Percentiles rank a stretch among this genome's conserved stretches.
Conservation (phyloP, 1,139 yeast species). For the Kurtzmaniella quercitrusa region DNA sequence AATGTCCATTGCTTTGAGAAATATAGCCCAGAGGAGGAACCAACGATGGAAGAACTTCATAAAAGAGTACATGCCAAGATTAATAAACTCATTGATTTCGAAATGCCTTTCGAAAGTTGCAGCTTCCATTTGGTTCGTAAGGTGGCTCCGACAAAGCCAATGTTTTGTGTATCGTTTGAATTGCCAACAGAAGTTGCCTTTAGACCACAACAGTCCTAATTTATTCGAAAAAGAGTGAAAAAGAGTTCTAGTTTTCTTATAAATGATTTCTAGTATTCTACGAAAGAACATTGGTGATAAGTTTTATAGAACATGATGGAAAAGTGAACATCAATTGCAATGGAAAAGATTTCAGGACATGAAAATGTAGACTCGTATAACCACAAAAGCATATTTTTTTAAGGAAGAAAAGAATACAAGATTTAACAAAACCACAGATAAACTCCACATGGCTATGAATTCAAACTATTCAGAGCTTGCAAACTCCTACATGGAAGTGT, state of each 20-base stretch:
- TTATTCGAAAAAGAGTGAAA: too few species aligned
- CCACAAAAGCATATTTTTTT: background rate
- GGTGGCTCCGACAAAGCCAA: conserved; percentile 95
- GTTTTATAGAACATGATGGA: background rate
- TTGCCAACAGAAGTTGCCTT: conserved; percentile 81
- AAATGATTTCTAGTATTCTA: too few species aligned
- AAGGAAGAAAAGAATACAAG: background rate
- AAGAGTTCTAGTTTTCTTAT: too few species aligned
- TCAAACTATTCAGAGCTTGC: conserved; percentile 23
- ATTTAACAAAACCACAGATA: background rate
- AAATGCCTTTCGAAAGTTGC: conserved; percentile 44
- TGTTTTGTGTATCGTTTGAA: conserved; percentile 83
- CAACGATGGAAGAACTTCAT: conserved; percentile 60
- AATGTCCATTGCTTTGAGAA: conserved; percentile 95
- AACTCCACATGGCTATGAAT: background rate
- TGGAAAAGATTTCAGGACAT: too few species aligned
- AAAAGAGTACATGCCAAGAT: conserved; percentile 60
- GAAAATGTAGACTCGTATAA: too few species aligned
- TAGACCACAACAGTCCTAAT: conserved; percentile 8
- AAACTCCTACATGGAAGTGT: conserved; percentile 23
- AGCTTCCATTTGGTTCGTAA: conserved; percentile 80
- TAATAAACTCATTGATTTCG: conserved; percentile 45
- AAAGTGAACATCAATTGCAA: background rate
- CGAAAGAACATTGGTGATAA: too few species aligned
- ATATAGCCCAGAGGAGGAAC: conserved; percentile 67